Evolutionary conservation across 163 green algal genomes (phyloP), one percentile per base, ranked within the genome.

Genomic region (Trebouxiophyceae sp.): DNA sequence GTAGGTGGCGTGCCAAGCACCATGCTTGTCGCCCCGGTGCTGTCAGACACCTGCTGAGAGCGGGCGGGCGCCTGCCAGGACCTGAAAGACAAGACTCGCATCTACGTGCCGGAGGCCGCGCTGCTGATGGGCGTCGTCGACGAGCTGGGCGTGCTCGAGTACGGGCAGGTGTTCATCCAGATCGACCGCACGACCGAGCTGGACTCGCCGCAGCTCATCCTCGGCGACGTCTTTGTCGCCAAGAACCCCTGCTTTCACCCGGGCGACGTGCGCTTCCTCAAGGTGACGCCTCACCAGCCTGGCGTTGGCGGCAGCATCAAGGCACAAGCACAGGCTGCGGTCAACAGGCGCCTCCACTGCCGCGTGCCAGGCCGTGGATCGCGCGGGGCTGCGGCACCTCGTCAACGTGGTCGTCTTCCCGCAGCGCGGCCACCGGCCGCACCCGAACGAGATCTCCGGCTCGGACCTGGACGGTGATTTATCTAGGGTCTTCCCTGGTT

Each of bases 221-320:
- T 20, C 19, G 66, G 69, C 28, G 26, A 16, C 20, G 69, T 85
- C 16, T n/a, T 82, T 2, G 60, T 85, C 20, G 70, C 68, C 66
- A 85, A 84, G 60, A 76, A 81, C 47, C 77, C 80, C 16, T 80
- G 74, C 33, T 69, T 78, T 26, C 78, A 87, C 59, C 76, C 71
- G n/a, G 81, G 81, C 1, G 81, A 87, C 30, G 61, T 87, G 45
- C 67, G 76, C 4, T 39, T 65, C 2, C 44, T 85, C 4, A 29
- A 64, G 59, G 59, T 56, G 32, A 24, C 20, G 4, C 30, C 28
- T 26, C 54, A 60, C n/a, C 26, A 33, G 22, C 16, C 23, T 60
- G 4, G 31, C 39, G 16, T 60, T 16, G 8, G 5, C 16, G 24
- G 24, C 31, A 26, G 54, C 12, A 32, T 12, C 4, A 32, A 3